Evolutionary conservation across 352 stramenopile species (phyloP), one percentile per base, ranked within the genome.

Genomic region (Pythium pyrilobum): DNA sequence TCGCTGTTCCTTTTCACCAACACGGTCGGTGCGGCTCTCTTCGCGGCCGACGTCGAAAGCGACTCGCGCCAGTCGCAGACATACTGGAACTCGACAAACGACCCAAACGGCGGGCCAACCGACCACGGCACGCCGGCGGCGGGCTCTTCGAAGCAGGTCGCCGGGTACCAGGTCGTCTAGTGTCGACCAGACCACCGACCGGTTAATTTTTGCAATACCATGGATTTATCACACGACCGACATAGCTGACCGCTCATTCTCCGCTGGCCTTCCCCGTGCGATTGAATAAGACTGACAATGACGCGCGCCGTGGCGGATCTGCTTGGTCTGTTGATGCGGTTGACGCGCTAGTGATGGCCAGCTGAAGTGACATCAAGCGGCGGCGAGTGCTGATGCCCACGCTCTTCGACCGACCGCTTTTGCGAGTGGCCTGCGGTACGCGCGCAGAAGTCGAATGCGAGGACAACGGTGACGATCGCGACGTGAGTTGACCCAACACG

Each of bases 1-100:
- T 68, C 69, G 56, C 43, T 90, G 28, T 88, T 88, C 43, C 53
- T 83, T 16, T 85, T 90, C 56, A 88, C 80, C 12, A 90, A 90
- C 60, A 66, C 80, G 15, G 72, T 85, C 31, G 77, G 80, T 27
- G 77, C 80, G 2, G 80, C 80, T 31, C 66, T 88, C 15, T 80
- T 87, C 34, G 79, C 79, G 12, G 77, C 71, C 4, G 74, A 87
- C 42, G 64, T 89, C 23, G 76, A 87, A 46, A 72, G 74, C 16
- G 68, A 87, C 27, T 13, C 45, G 33, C 40, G 41, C 27, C 15
- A 37, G 32, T 31, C 50, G 27, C 56, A 56, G 21, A 23, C 41
- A n/a, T 13, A 52, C 13, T 45, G 54, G 29, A 41, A 43, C 40
- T 23, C 38, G 11, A 21, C 32, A 9, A 18, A 33, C 40, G 13